Conservation (phyloP, 2,329 filamentous ascomycete genomes). For the Exophiala phaeomuriformis region DNA sequence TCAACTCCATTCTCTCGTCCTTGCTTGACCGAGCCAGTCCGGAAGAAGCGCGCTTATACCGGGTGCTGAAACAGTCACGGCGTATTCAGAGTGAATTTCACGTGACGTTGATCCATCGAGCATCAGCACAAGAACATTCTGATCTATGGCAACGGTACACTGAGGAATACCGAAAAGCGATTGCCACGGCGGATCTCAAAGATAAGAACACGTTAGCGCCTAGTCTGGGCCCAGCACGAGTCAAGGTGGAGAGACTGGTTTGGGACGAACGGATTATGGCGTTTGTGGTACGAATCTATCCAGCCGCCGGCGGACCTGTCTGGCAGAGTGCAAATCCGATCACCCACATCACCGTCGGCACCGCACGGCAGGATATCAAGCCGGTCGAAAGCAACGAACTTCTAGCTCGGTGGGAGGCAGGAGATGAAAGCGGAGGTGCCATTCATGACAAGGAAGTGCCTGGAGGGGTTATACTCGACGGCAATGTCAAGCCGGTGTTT, state of each 20-base stretch:
- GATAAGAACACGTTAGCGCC: slow-evolving; percentile 30
- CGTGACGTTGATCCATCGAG: slow-evolving; percentile 84
- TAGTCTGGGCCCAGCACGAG: slow-evolving; percentile 33
- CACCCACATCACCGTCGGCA: slow-evolving; percentile 86
- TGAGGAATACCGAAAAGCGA: slow-evolving; percentile 46
- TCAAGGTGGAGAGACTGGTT: slow-evolving; percentile 61
- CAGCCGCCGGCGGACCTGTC: slow-evolving; percentile 41
- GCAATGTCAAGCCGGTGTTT: slow-evolving; percentile 48
- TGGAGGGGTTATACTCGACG: slow-evolving; percentile 50
- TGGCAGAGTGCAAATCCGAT: slow-evolving; percentile 70
- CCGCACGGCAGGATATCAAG: slow-evolving; percentile 65
- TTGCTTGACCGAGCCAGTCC: slow-evolving; percentile 56
- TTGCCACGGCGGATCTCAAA: slow-evolving; percentile 25
- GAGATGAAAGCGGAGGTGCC: slow-evolving; percentile 38
- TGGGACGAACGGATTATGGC: slow-evolving; percentile 87
- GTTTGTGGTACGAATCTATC: slow-evolving; percentile 66
- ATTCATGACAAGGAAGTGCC: slow-evolving; percentile 50
- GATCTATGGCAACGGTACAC: slow-evolving; percentile 70
- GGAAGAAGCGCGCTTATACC: slow-evolving; percentile 60
- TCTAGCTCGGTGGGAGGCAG: slow-evolving; percentile 64
- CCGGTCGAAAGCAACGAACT: slow-evolving; percentile 91
- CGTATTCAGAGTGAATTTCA: slow-evolving; percentile 84
- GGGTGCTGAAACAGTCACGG: slow-evolving; percentile 61
- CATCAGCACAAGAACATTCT: slow-evolving; percentile 52
- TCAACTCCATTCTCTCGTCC: slow-evolving; percentile 57